These are phyloP conservation scores for Agapanthus africanus DNA, from an alignment of 106 monocot species.

Conservation along the genomic window DNA sequence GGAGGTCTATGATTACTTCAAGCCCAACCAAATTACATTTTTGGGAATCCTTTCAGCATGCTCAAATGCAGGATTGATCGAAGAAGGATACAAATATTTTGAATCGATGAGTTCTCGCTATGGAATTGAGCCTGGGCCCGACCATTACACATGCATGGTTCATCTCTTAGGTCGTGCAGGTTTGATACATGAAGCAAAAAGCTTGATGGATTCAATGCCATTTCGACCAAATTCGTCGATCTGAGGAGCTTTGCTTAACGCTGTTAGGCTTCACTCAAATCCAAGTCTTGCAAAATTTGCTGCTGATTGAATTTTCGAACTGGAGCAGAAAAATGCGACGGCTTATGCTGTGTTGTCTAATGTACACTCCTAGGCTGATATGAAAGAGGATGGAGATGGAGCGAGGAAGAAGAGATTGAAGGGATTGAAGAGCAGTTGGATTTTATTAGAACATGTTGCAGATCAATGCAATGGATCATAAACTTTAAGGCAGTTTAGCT, in stretches of 20 bases:
- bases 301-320: constrained; percentile 24
- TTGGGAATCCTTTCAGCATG: constrained; percentile 29
- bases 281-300: constrained; percentile 27
- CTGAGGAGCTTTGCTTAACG: constrained; percentile 46
- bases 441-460: too few species aligned
- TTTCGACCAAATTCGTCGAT: constrained; percentile 17
- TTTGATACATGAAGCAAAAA: constrained; percentile 18
- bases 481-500: too few species aligned
- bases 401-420: too few species aligned
- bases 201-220: constrained; percentile 27
- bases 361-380: too few species aligned
- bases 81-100: constrained; percentile 28
- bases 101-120: constrained; percentile 20
- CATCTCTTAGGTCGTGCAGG: constrained; percentile 34
- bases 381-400: too few species aligned
- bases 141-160: constrained; percentile 44
- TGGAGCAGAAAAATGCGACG: constrained; percentile 38
- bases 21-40: constrained; percentile 29
- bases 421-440: too few species aligned
- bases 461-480: too few species aligned
- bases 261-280: constrained; percentile 30
- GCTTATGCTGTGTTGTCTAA: constrained; percentile 42
- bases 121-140: constrained; percentile 22
- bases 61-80: constrained; percentile 30
- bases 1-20: constrained; percentile 4